Percentiles rank a stretch among this genome's conserved stretches.
Evolutionary conservation across 306 rosid genomes (phyloP).

Genomic region (Quercus variabilis): DNA sequence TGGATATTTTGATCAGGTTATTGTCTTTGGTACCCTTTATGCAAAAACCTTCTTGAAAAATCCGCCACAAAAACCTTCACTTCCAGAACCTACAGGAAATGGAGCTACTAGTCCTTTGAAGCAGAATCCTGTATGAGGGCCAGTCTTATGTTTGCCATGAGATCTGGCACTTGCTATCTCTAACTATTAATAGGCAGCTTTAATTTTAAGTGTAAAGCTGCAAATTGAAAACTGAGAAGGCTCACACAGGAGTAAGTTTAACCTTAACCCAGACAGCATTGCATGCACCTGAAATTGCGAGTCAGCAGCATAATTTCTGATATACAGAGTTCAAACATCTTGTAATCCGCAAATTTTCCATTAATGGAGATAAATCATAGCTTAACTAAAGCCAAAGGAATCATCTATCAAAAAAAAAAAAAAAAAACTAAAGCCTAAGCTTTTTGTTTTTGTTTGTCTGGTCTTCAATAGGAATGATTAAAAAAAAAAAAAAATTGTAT

Average conservation of each 20-base stretch:
- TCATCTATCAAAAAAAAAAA: neutral
- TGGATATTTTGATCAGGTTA: constrained; percentile 44
- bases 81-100: constrained; percentile 33
- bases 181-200: constrained; percentile 34
- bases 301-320: constrained; percentile 16
- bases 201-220: constrained; percentile 39
- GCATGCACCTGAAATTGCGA: constrained; percentile 11
- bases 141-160: constrained; percentile 12
- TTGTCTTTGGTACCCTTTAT: constrained; percentile 79
- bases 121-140: constrained; percentile 35
- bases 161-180: constrained; percentile 36
- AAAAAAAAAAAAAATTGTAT: neutral
- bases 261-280: constrained; percentile 20
- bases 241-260: constrained; percentile 18
- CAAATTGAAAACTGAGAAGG: constrained; percentile 21
- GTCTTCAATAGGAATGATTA: neutral
- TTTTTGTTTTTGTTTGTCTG: neutral
- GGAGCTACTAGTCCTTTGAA: constrained; percentile 45
- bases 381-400: constrained; percentile 24
- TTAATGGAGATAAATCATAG: constrained; percentile 19
- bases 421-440: neutral
- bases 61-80: constrained; percentile 42
- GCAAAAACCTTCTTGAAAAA: constrained; percentile 68
- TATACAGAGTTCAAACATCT: constrained; percentile 10
- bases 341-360: constrained; percentile 17